phyloP scores from a whole-genome alignment of 768 basidiomycete genomes.

The Termitomyces bulborhizus region DNA sequence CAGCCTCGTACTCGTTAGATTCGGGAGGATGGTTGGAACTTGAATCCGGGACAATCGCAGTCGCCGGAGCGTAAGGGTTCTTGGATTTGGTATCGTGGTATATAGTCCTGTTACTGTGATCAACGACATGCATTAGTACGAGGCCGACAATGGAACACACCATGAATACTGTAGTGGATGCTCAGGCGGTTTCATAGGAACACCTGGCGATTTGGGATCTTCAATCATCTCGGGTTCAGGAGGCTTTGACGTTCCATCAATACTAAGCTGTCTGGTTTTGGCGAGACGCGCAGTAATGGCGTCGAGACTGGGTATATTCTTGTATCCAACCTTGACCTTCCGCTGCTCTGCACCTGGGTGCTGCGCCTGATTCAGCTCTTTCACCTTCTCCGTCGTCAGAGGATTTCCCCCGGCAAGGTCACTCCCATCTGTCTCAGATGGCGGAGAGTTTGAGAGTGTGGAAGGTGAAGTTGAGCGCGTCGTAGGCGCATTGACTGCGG shows the following conservation, averaged over 20 bases:
- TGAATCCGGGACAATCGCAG: conserved; percentile 23
- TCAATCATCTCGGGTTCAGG: conserved; percentile 76
- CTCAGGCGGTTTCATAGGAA: conserved; percentile 65
- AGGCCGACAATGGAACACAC: conserved; percentile 33
- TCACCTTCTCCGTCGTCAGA: conserved; percentile 61
- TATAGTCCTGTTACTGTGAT: conserved; percentile 57
- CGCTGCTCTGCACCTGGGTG: conserved; percentile 24
- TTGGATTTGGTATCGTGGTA: conserved; percentile 86
- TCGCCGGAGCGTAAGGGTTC: conserved; percentile 49
- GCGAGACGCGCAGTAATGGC: conserved; percentile 78
- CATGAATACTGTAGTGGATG: conserved; percentile 84
- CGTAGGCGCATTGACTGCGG: conserved; percentile 57
- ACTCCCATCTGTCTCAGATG: conserved; percentile 33
- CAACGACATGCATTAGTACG: background rate
- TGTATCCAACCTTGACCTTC: conserved; percentile 59
- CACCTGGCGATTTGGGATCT: conserved; percentile 77
- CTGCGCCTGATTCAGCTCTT: conserved; percentile 60
- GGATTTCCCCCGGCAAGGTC: conserved; percentile 36
- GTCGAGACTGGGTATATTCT: conserved; percentile 83
- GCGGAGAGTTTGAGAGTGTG: conserved; percentile 38
- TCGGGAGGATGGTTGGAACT: conserved; percentile 45
- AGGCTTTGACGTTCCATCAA: conserved; percentile 61
- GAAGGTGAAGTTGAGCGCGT: conserved; percentile 68
- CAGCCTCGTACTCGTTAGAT: conserved; percentile 75
- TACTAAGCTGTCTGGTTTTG: conserved; percentile 59